Percentiles rank a stretch among this genome's conserved stretches.
Evolutionary conservation across 306 rosid species (phyloP).

Genomic region (Quercus parvula): DNA sequence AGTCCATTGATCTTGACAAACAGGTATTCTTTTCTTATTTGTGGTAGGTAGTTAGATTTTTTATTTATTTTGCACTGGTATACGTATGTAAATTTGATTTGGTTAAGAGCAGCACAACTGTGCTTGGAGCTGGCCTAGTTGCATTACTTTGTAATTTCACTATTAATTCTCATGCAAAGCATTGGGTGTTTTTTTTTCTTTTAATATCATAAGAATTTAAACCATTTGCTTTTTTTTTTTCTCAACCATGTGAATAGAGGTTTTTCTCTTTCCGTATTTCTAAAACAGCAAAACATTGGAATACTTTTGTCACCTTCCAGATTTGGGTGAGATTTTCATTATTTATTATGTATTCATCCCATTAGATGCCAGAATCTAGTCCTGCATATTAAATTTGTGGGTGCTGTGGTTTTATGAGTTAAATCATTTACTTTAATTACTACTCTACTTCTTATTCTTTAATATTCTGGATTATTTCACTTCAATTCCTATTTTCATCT

Average conservation of each 20-base stretch:
- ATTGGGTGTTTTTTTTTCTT: neutral
- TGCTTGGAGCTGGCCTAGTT: conserved; percentile 1
- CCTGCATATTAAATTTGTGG: neutral
- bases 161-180: neutral
- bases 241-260: neutral
- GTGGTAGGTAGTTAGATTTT: neutral
- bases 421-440: neutral
- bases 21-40: conserved; percentile 40
- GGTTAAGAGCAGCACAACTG: conserved; percentile 2
- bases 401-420: neutral
- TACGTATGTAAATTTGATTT: neutral
- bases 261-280: neutral
- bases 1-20: conserved; percentile 41
- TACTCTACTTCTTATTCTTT: neutral
- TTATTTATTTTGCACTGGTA: neutral
- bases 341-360: neutral
- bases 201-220: neutral
- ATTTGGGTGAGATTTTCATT: neutral
- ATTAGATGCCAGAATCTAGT: neutral
- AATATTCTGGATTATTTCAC: neutral
- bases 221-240: neutral
- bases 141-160: conserved; percentile 17
- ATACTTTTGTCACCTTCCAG: neutral
- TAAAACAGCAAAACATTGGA: neutral
- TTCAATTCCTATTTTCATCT: neutral